Evolutionary conservation across 2,329 filamentous ascomycete species (phyloP).

Genomic region (Thelonectria olida): DNA sequence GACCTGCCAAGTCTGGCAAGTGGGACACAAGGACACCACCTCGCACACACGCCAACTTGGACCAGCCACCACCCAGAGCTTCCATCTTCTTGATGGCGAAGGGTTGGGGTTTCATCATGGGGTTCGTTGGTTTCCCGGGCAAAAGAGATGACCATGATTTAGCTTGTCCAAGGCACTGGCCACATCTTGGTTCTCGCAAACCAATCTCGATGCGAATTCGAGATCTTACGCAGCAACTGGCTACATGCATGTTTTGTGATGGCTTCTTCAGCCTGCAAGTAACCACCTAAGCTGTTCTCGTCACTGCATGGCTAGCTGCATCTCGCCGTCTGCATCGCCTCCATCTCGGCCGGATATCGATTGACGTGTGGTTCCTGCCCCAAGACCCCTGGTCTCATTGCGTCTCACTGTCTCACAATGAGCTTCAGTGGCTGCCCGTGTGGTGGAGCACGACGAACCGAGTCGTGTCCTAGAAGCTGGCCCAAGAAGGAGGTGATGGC

Average conservation of each 20-base stretch:
- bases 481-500: neutral
- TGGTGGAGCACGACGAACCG: slow-evolving; percentile 6
- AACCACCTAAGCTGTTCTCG: too few species aligned
- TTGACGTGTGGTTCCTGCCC: too few species aligned
- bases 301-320: neutral
- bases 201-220: too few species aligned
- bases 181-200: too few species aligned
- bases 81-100: neutral
- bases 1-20: slow-evolving; percentile 14
- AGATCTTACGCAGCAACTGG: too few species aligned
- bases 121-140: slow-evolving; percentile 18
- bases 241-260: too few species aligned
- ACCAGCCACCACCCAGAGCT: slow-evolving; percentile 5
- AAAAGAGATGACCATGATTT: slow-evolving; percentile 3
- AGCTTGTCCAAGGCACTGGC: neutral
- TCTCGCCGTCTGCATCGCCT: neutral
- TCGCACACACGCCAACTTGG: too few species aligned
- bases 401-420: slow-evolving; percentile 12
- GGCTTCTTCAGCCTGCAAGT: neutral
- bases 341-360: neutral
- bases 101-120: neutral
- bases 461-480: neutral
- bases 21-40: too few species aligned
- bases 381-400: slow-evolving; percentile 6
- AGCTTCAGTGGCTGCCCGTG: slow-evolving; percentile 17